These are phyloP conservation scores for Saccharomyces paradoxus DNA, from an alignment of 805 yeast genomes.

Conservation along the genomic window DNA sequence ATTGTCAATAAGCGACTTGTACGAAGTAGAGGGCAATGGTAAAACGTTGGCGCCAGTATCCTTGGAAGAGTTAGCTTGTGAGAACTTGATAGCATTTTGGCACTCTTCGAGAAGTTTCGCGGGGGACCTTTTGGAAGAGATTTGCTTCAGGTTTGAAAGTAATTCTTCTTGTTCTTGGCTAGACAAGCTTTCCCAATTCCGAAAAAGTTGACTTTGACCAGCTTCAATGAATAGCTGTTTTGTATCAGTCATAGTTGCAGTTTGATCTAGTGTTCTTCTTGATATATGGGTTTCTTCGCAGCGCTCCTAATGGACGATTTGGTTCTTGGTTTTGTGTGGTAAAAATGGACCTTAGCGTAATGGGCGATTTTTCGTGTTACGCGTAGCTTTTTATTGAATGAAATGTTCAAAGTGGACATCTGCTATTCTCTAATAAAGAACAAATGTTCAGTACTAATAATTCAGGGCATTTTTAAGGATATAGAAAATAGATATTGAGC, in stretches of 20 bases:
- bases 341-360: neutral
- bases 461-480: neutral
- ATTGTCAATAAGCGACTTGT: constrained; percentile 38
- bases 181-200: constrained; percentile 37
- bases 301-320: neutral
- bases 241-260: constrained; percentile 4
- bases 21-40: constrained; percentile 50
- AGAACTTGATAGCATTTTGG: constrained; percentile 33
- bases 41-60: constrained; percentile 26
- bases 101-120: constrained; percentile 32
- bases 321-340: neutral
- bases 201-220: constrained; percentile 47
- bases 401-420: neutral
- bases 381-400: neutral
- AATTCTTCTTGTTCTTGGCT: constrained; percentile 32
- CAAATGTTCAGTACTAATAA: neutral
- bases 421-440: neutral
- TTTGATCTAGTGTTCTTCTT: neutral
- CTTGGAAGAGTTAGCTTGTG: constrained; percentile 26
- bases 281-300: neutral
- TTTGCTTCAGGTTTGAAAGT: constrained; percentile 25
- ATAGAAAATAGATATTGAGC: neutral
- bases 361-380: neutral
- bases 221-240: constrained; percentile 35
- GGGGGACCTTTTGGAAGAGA: constrained; percentile 15